Conservation (phyloP, 2,329 filamentous ascomycete genomes). For the Coleophoma cylindrospora region DNA sequence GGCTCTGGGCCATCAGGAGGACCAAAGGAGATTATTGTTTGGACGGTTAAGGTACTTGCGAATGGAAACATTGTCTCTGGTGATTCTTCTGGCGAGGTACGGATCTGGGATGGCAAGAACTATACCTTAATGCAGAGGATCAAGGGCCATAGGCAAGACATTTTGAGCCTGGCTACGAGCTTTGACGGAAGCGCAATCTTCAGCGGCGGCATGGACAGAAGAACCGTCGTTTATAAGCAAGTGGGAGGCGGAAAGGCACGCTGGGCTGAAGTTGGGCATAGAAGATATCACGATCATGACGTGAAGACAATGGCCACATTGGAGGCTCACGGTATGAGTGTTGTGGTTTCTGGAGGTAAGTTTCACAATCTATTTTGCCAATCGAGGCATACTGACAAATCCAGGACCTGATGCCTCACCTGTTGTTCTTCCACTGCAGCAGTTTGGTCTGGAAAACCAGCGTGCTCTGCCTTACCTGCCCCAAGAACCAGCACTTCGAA, state of each 20-base stretch:
- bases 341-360: constrained; percentile 86
- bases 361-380: constrained; percentile 5
- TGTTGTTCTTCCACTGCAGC: constrained; percentile 73
- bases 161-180: constrained; percentile 80
- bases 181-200: constrained; percentile 76
- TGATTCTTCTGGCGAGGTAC: constrained; percentile 89
- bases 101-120: constrained; percentile 90
- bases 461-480: constrained; percentile 79
- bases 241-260: constrained; percentile 52
- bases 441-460: constrained; percentile 75
- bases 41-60: constrained; percentile 84
- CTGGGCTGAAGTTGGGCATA: constrained; percentile 84
- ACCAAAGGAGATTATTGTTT: constrained; percentile 82
- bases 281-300: constrained; percentile 86
- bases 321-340: constrained; percentile 76
- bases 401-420: constrained; percentile 80
- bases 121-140: constrained; percentile 85
- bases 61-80: constrained; percentile 90
- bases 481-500: constrained; percentile 68
- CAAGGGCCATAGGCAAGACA: constrained; percentile 82
- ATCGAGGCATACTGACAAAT: constrained; percentile 24
- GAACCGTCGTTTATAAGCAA: constrained; percentile 77
- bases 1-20: constrained; percentile 74
- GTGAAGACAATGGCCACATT: constrained; percentile 92
- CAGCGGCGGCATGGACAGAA: constrained; percentile 87